These are phyloP conservation scores for Botrytis byssoidea DNA, from an alignment of 2,329 filamentous ascomycete species.

Conservation along the genomic window DNA sequence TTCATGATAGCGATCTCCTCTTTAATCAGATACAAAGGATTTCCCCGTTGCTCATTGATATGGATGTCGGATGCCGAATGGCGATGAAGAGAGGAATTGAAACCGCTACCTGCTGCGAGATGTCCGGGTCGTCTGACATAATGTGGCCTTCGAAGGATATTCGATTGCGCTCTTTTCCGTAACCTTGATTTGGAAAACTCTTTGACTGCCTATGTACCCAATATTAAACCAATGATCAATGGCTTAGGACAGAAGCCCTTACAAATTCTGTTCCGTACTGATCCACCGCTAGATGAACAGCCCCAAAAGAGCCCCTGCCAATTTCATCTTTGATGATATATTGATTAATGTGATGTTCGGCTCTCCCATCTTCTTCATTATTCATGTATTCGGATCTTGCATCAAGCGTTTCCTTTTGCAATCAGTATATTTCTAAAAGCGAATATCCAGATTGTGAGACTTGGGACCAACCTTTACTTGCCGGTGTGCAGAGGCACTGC, in stretches of 20 bases:
- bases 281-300: conserved; percentile 86
- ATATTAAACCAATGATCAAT: conserved; percentile 15
- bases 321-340: conserved; percentile 94
- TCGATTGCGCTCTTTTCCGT: conserved; percentile 85
- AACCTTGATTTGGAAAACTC: conserved; percentile 94
- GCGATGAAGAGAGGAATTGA: conserved; percentile 47
- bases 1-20: conserved; percentile 99
- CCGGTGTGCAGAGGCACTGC: conserved; percentile 58
- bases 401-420: conserved; percentile 74
- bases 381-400: conserved; percentile 83
- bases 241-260: conserved; percentile 41
- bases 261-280: conserved; percentile 93
- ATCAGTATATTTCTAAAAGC: conserved; percentile 8
- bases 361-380: conserved; percentile 76
- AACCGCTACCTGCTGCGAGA: conserved; percentile 45
- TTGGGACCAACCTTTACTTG: conserved; percentile 50
- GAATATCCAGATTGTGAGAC: not conserved
- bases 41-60: conserved; percentile 60
- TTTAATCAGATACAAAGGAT: conserved; percentile 81
- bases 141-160: conserved; percentile 70
- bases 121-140: conserved; percentile 51
- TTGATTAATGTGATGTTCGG: conserved; percentile 88
- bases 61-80: conserved; percentile 53
- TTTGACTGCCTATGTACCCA: conserved; percentile 73
- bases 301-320: conserved; percentile 91